Conservation (phyloP, 176 grass and related monocot genomes). For the Oryza officinalis region DNA sequence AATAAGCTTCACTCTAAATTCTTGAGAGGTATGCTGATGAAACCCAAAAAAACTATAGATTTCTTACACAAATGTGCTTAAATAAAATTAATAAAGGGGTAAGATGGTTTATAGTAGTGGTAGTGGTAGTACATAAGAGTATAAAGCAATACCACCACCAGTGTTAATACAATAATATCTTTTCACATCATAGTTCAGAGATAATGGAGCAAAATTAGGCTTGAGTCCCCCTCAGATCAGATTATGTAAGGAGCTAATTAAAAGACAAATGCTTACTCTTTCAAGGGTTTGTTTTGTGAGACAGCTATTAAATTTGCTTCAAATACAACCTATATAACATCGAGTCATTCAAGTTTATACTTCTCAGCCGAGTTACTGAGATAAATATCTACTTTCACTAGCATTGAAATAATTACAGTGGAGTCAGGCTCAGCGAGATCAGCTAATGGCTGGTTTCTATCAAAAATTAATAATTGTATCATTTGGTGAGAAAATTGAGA, state of each 20-base stretch:
- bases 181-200: neutral
- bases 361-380: neutral
- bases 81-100: neutral
- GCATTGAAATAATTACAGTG: conserved; percentile 2
- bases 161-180: neutral
- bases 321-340: neutral
- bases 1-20: conserved; percentile 10
- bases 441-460: neutral
- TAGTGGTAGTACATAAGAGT: no score
- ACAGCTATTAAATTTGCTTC: neutral
- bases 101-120: neutral
- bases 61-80: neutral
- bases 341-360: neutral
- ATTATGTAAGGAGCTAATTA: neutral
- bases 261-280: neutral
- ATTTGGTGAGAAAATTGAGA: neutral
- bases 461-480: conserved; percentile 1
- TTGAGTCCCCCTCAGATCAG: neutral
- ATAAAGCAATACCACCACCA: neutral
- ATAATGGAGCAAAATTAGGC: neutral
- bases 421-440: neutral
- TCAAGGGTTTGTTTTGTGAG: neutral
- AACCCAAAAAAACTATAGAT: neutral
- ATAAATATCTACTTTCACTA: neutral
- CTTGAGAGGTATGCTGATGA: neutral